A percentile compares a stretch with the other conserved stretches of the same genome.
Evolutionary conservation across 2,329 filamentous ascomycete species (phyloP).

Genomic region (Coniosporium tulheliwenetii): DNA sequence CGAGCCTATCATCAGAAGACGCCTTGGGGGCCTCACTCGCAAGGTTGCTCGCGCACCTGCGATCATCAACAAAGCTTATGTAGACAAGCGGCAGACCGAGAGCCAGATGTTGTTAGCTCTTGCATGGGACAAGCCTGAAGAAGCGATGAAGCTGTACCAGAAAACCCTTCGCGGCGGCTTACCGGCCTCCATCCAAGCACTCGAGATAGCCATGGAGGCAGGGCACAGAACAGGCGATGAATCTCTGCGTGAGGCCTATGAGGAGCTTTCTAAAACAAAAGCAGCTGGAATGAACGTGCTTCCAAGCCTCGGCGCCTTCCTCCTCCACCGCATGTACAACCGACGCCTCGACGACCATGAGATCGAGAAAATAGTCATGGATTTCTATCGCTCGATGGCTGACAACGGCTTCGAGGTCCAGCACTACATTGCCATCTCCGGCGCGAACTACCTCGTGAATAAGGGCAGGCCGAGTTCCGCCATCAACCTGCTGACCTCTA

Average conservation of each 20-base stretch:
- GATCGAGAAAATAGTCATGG: slow-evolving; percentile 6
- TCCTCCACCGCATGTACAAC: slow-evolving; percentile 10
- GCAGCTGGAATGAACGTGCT: slow-evolving; percentile 14
- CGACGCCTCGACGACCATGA: slow-evolving; percentile 3
- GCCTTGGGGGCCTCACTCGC: not conserved
- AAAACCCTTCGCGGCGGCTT: slow-evolving; percentile 7
- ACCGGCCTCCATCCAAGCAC: slow-evolving; percentile 9
- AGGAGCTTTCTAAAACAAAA: slow-evolving; percentile 9
- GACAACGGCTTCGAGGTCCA: slow-evolving; percentile 10
- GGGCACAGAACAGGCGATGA: slow-evolving; percentile 10
- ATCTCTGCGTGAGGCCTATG: slow-evolving; percentile 6
- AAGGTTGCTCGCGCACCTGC: not conserved
- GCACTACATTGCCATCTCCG: slow-evolving; percentile 12
- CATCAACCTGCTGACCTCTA: slow-evolving; percentile 12
- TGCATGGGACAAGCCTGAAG: slow-evolving; percentile 6
- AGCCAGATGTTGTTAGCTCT: slow-evolving; percentile 11
- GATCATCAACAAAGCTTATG: not conserved
- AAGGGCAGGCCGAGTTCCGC: slow-evolving; percentile 8
- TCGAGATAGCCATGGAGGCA: slow-evolving; percentile 15
- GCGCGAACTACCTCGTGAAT: slow-evolving; percentile 14
- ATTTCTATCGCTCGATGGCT: slow-evolving; percentile 15
- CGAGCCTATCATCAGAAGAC: slow-evolving; percentile 1
- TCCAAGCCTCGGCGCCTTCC: slow-evolving; percentile 11
- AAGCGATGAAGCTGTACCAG: slow-evolving; percentile 12
- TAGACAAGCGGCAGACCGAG: slow-evolving; percentile 2